These are phyloP conservation scores for Gossypium davidsonii DNA, from an alignment of 441 rosid species.

Conservation along the genomic window DNA sequence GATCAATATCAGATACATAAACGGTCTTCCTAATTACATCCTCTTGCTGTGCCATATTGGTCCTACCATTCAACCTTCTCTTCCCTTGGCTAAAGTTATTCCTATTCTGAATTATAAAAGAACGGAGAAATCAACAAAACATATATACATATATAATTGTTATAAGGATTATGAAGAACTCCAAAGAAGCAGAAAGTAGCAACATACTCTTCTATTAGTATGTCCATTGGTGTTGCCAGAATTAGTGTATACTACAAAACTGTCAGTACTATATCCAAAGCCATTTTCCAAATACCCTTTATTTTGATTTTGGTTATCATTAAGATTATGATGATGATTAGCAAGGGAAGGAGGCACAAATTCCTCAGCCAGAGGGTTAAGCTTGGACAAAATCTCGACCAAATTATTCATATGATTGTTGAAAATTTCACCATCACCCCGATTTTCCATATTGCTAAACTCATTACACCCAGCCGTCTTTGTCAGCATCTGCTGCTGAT, in stretches of 20 bases:
- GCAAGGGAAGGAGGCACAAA: conserved; percentile 73
- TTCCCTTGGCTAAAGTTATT: conserved; percentile 48
- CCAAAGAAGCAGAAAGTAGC: neutral
- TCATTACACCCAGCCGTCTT: conserved; percentile 31
- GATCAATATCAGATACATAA: conserved; percentile 87
- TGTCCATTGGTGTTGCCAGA: conserved; percentile 39
- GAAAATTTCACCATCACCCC: conserved; percentile 20
- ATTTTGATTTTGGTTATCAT: conserved; percentile 18
- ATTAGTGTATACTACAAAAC: conserved; percentile 25
- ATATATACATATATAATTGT: neutral
- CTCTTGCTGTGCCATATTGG: conserved; percentile 76
- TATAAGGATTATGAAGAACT: neutral
- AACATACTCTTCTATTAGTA: conserved; percentile 47
- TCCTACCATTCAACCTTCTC: conserved; percentile 64
- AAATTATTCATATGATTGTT: conserved; percentile 53
- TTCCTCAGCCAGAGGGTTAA: conserved; percentile 84
- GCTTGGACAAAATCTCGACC: conserved; percentile 65
- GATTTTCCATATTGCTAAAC: conserved; percentile 16
- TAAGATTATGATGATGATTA: neutral
- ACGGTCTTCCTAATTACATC: conserved; percentile 87
- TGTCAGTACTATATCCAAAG: conserved; percentile 45
- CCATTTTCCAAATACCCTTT: conserved; percentile 37
- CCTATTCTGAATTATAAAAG: conserved; percentile 46
- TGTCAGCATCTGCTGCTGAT: conserved; percentile 17
- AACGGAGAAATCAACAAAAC: conserved; percentile 8